Evolutionary conservation across 2,329 filamentous ascomycete genomes (phyloP).

Genomic region (Anisogramma anomala): DNA sequence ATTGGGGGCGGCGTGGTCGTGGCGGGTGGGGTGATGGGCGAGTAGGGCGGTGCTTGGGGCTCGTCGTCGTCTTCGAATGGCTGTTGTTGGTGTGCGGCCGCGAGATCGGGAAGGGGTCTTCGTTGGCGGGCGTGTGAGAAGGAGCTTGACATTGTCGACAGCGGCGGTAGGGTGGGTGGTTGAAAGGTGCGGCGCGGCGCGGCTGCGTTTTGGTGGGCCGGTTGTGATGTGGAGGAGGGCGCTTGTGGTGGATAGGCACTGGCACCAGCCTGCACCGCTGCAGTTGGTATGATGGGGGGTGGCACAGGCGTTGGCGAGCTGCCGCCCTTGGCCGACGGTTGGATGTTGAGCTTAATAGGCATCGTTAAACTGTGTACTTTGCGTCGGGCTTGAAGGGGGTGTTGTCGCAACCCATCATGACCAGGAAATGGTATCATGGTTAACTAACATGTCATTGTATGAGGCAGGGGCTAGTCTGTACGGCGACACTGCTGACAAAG

Average conservation of each 20-base stretch:
- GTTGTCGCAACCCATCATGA: no score
- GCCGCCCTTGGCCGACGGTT: conserved; percentile 16
- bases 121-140: not conserved
- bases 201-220: conserved; percentile 18
- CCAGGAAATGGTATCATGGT: no score
- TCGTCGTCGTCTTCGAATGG: not conserved
- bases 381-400: no score
- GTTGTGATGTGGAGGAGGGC: conserved; percentile 12
- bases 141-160: not conserved
- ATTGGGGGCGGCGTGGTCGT: no score
- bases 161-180: conserved; percentile 1
- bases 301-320: conserved; percentile 13
- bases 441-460: no score
- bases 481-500: no score
- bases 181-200: not conserved
- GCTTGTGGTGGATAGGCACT: conserved; percentile 1
- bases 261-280: conserved; percentile 16
- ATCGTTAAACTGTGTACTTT: conserved; percentile 15
- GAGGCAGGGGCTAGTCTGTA: no score
- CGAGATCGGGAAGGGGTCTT: not conserved
- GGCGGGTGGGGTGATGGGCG: conserved; percentile 3
- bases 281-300: conserved; percentile 2
- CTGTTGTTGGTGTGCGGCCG: not conserved
- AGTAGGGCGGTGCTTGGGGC: conserved; percentile 11
- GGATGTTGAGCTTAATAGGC: conserved; percentile 22